Evolutionary conservation across 2,329 filamentous ascomycete genomes (phyloP), one percentile per base, ranked within the genome.

Genomic region (Trichophyton verrucosum): DNA sequence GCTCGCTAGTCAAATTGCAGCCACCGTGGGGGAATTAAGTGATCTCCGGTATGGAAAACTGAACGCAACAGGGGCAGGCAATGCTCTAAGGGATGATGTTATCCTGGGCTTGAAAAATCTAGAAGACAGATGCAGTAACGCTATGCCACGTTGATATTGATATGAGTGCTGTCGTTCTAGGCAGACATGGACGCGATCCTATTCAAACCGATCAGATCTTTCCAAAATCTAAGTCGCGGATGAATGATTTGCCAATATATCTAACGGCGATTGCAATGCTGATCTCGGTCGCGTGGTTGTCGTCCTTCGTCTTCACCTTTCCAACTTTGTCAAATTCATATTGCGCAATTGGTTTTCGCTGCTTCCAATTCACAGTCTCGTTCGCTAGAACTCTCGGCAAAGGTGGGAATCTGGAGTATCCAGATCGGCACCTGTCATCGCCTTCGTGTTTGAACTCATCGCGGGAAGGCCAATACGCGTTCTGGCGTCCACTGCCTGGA

Each of bases 41-140:
- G 89, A 95, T 73, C 78, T 95, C 60, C 84, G 88, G 53, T 92
- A 94, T 68, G 90, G 91, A 42, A 85, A 85, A 60, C 81, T 94
- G 61, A 73, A 74, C 44, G 75, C 74, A 24, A 71, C 76, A 24
- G 75, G 73, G 9, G 80, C 82, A 40, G 87, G 88, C 64, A 72
- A 79, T 22, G 79, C 83, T 62, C 74, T 91, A 36, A 79, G 78
- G 27, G 80, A 83, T 55, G 86, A 91, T 65, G 82, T 89, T 33
- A 75, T 90, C 17, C 81, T 86, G 55, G 86, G 86, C 4, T 75
- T 94, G 40, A 76, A 78, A 63, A 79, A 81, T 63, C 76, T 90
- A 38, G 83, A 88, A 70, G 78, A 83, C 63, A 78, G 81, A 24
- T 91, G 87, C 71, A 79, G 81, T 60, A 66, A 36, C 2, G 42